phyloP scores from a whole-genome alignment of 1,284 basidiomycete species.

The Pseudomicrostroma phylloplanum region DNA sequence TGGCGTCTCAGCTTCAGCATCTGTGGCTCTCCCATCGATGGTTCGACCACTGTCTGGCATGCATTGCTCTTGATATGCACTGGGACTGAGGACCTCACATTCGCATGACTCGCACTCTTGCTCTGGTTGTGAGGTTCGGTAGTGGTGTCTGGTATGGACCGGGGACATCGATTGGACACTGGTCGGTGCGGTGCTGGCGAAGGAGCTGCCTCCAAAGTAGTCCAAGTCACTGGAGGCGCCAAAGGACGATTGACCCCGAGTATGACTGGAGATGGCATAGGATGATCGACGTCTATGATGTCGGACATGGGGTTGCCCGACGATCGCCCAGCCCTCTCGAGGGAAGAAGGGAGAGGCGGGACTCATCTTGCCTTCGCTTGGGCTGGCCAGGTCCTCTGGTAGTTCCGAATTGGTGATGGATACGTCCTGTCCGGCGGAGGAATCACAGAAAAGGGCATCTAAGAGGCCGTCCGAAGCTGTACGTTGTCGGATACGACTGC shows the following conservation, averaged over 20 bases:
- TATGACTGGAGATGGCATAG: background rate
- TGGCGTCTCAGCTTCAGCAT: too few relatives aligned
- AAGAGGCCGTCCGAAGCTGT: too few relatives aligned
- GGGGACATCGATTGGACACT: background rate
- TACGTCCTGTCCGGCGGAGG: too few relatives aligned
- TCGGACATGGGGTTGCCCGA: too few relatives aligned
- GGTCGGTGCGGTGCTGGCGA: background rate
- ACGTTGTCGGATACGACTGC: too few relatives aligned
- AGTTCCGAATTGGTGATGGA: too few relatives aligned
- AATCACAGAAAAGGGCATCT: too few relatives aligned
- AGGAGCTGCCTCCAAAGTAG: background rate
- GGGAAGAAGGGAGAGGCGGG: too few relatives aligned
- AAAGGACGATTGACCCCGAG: background rate
- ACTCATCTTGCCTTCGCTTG: too few relatives aligned
- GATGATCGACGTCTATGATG: background rate
- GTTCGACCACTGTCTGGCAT: background rate
- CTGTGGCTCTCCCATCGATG: background rate
- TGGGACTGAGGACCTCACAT: background rate
- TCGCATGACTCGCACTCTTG: background rate
- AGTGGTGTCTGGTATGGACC: background rate
- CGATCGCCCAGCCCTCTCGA: too few relatives aligned
- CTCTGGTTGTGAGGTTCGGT: background rate
- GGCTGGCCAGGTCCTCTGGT: too few relatives aligned
- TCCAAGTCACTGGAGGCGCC: background rate
- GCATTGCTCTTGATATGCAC: background rate